phyloP scores from a whole-genome alignment of 805 yeast genomes.

The Wickerhamomyces chaumierensis region DNA sequence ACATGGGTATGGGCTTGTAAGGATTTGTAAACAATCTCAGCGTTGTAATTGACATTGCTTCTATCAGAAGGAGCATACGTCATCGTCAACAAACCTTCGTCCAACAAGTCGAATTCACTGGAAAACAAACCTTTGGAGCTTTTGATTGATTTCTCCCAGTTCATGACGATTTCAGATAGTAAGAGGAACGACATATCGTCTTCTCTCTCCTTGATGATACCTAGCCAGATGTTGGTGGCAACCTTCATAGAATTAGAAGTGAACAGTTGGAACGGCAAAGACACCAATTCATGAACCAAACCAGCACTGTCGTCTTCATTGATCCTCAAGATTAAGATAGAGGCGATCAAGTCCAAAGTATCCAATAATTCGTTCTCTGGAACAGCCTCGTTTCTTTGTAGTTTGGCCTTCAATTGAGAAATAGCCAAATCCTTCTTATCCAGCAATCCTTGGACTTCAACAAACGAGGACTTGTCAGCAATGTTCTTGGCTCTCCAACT shows the following conservation, averaged over 20 bases:
- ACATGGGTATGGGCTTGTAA: conserved; percentile 62
- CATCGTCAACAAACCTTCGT: conserved; percentile 65
- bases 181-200: conserved; percentile 44
- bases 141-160: conserved; percentile 59
- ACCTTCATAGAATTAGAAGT: conserved; percentile 46
- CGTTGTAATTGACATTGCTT: conserved; percentile 38
- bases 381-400: conserved; percentile 10
- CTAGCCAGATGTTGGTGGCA: conserved; percentile 72
- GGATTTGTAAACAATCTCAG: conserved; percentile 34
- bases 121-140: conserved; percentile 56
- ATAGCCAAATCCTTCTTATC: conserved; percentile 13
- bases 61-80: conserved; percentile 82
- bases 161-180: conserved; percentile 54
- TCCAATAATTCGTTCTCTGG: conserved; percentile 25
- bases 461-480: conserved; percentile 20
- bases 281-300: conserved; percentile 35
- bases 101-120: conserved; percentile 36
- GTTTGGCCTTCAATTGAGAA: conserved; percentile 13
- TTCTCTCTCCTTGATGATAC: conserved; percentile 58
- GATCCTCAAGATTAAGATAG: conserved; percentile 27
- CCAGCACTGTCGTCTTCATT: conserved; percentile 26
- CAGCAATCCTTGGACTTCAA: conserved; percentile 9
- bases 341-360: conserved; percentile 33
- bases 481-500: conserved; percentile 49
- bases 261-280: conserved; percentile 62